Conservation (phyloP, 2,329 filamentous ascomycete genomes). For the Hymenoscyphus repandus region DNA sequence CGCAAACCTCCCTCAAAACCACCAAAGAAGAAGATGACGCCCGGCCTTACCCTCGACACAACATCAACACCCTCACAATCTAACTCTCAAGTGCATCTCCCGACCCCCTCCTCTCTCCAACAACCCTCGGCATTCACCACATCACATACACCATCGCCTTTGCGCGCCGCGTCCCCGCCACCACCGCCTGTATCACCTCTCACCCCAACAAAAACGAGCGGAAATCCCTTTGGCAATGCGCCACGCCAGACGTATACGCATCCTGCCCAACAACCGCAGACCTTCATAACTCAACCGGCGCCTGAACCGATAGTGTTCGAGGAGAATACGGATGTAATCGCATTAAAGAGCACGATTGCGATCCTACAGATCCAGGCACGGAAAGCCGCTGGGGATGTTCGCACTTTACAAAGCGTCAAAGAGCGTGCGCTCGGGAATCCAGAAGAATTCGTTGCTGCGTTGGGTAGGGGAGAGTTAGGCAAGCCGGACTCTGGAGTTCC, state of each 20-base stretch:
- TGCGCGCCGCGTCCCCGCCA: background rate
- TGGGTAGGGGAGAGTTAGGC: slow-evolving; percentile 57
- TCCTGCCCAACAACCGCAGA: slow-evolving; percentile 36
- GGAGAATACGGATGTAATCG: slow-evolving; percentile 78
- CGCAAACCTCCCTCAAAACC: background rate
- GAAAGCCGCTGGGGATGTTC: slow-evolving; percentile 71
- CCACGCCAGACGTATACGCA: slow-evolving; percentile 39
- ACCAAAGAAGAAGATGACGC: background rate
- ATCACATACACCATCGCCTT: background rate
- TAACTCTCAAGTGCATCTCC: no score
- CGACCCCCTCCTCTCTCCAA: background rate
- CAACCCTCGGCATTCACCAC: background rate
- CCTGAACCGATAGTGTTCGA: slow-evolving; percentile 52
- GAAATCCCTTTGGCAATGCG: background rate
- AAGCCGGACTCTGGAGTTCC: slow-evolving; percentile 11
- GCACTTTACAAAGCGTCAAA: slow-evolving; percentile 63
- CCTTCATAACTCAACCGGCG: slow-evolving; percentile 35
- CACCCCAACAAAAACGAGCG: background rate
- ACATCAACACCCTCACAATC: background rate
- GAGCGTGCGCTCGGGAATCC: slow-evolving; percentile 66
- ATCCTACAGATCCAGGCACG: slow-evolving; percentile 82
- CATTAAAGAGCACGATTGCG: slow-evolving; percentile 77
- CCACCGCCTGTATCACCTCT: slow-evolving; percentile 1
- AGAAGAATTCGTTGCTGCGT: slow-evolving; percentile 63
- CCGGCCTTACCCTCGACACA: slow-evolving; percentile 1